Conservation (phyloP, 2,329 filamentous ascomycete genomes). For the Ophiostoma sp. region DNA sequence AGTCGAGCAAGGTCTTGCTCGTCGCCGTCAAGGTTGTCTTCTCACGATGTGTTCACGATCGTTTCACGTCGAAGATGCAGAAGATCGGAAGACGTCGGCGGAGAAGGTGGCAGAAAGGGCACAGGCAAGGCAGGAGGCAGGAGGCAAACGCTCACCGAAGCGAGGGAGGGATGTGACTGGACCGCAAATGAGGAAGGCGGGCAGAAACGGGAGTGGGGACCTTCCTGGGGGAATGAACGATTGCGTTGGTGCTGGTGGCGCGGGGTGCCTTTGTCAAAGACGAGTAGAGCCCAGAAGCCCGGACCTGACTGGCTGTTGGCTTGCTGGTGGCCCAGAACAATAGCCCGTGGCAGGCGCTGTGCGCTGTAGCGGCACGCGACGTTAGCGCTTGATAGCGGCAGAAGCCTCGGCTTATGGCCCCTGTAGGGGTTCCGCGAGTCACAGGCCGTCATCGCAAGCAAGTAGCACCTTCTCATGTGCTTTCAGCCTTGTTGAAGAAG, state of each 20-base stretch:
- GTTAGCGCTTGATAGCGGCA: slow-evolving; percentile 13
- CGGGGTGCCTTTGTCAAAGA: not conserved
- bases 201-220: not conserved
- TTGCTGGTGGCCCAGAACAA: too few relatives aligned
- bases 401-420: slow-evolving; percentile 20
- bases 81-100: not conserved
- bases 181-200: slow-evolving; percentile 18
- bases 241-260: not conserved
- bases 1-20: not conserved
- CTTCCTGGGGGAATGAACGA: not conserved
- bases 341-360: not conserved
- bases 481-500: not conserved
- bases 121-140: not conserved
- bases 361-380: slow-evolving; percentile 8
- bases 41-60: not conserved
- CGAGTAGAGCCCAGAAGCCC: not conserved
- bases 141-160: not conserved
- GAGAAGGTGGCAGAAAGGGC: slow-evolving; percentile 10
- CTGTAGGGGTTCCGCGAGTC: not conserved
- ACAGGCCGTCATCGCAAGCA: not conserved
- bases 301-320: not conserved
- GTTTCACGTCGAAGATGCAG: too few relatives aligned
- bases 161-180: not conserved
- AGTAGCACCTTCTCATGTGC: slow-evolving; percentile 9
- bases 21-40: not conserved